These are phyloP conservation scores for Apiospora hydei DNA, from an alignment of 2,329 filamentous ascomycete genomes.

Conservation along the genomic window DNA sequence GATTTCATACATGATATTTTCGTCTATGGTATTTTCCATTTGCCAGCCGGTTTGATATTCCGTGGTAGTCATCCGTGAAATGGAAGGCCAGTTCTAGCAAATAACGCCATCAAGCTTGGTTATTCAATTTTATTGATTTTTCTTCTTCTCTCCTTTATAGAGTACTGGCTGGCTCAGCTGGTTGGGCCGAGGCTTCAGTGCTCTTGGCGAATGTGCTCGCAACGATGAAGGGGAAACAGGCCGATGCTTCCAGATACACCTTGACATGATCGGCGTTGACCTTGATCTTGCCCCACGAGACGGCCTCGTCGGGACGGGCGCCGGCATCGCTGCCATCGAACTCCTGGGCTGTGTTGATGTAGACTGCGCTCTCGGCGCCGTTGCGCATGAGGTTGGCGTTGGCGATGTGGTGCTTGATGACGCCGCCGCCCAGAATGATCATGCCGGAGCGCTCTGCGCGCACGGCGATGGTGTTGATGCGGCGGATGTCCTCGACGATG, in stretches of 20 bases:
- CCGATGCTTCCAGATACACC: constrained; percentile 71
- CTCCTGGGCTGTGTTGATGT: constrained; percentile 96
- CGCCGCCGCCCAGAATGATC: constrained; percentile 91
- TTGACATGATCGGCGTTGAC: constrained; percentile 87
- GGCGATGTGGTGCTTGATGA: constrained; percentile 99
- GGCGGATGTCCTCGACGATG: constrained; percentile 91
- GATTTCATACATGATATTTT: neutral
- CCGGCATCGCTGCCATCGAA: constrained; percentile 98
- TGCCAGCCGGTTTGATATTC: too few relatives aligned
- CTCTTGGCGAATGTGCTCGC: constrained; percentile 70
- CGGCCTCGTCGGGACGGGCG: constrained; percentile 91
- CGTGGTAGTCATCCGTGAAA: neutral
- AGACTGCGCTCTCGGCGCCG: constrained; percentile 94
- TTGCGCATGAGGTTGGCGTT: constrained; percentile 98
- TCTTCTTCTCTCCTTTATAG: neutral
- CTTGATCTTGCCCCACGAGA: constrained; percentile 99
- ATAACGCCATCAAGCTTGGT: neutral
- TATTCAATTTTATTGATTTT: neutral
- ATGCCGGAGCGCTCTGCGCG: constrained; percentile 89
- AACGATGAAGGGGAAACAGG: constrained; percentile 71
- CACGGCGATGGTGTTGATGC: constrained; percentile 91
- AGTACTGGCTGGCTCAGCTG: neutral
- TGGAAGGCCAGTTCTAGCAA: neutral
- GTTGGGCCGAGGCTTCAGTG: constrained; percentile 3
- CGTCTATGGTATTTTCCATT: neutral